These are phyloP conservation scores for Sporisorium scitamineum DNA, from an alignment of 1,284 basidiomycete species.

Conservation along the genomic window DNA sequence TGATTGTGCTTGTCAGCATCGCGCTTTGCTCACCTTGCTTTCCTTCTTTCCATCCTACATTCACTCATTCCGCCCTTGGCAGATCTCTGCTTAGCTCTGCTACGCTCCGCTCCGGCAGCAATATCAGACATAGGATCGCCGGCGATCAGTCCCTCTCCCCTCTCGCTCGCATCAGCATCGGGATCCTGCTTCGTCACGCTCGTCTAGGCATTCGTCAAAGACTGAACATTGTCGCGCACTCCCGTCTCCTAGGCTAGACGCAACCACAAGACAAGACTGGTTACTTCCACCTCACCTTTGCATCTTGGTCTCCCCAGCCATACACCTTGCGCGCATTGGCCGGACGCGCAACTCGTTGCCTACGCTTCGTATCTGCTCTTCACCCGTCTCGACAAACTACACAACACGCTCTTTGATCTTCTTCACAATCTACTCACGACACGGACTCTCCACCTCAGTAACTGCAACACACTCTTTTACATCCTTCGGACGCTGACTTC, in stretches of 20 bases:
- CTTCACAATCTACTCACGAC: not conserved
- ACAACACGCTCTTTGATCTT: constrained; percentile 7
- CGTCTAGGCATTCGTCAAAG: not conserved
- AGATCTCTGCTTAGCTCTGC: constrained; percentile 1
- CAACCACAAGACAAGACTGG: not conserved
- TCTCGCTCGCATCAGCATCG: not conserved
- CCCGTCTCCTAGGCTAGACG: not conserved
- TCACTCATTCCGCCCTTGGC: not conserved
- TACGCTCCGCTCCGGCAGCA: constrained; percentile 6
- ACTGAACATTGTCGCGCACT: not conserved
- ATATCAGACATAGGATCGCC: constrained; percentile 24
- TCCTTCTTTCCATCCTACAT: not conserved
- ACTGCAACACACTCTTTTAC: constrained; percentile 2
- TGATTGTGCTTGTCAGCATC: not conserved
- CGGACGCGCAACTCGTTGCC: not conserved
- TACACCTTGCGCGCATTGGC: not conserved
- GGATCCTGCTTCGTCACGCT: not conserved
- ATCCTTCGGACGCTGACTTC: not conserved
- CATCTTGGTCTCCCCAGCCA: not conserved
- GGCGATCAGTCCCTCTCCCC: constrained; percentile 20
- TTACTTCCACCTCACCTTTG: not conserved
- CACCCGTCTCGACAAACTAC: not conserved
- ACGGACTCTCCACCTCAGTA: not conserved
- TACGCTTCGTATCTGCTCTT: not conserved
- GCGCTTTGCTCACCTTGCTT: not conserved